Evolutionary conservation across 2,329 filamentous ascomycete genomes (phyloP), one percentile per base, ranked within the genome.

Genomic region (Colletotrichum siamense): DNA sequence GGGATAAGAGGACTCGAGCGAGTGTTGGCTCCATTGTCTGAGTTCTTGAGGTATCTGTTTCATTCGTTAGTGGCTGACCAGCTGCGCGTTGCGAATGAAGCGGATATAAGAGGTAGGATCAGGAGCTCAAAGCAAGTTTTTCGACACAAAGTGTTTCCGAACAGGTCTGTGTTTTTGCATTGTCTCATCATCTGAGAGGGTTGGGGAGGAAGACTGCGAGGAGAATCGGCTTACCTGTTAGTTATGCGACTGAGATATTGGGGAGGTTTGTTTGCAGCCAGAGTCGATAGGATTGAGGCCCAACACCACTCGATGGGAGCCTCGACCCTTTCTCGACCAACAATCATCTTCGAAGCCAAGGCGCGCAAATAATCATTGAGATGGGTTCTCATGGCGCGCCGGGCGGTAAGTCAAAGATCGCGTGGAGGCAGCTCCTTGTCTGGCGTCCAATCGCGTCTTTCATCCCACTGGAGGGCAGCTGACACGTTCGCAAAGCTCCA

Each of bases 101-200:
- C 13, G 12, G 15, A 28, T 16, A 26, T 34, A 52, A 63, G 28
- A 61, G 30, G 49, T 8, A 22, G 22, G 15, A 61, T 77, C 79
- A 80, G 75, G 63, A 78, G 69, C 79, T 76, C 26, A 28, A 79
- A 79, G 70, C 79, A 81, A 79, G 44, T 77, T 79, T 79, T 78
- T 84, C 82, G 78, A 82, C 82, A 83, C 77, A 68, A 72, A 26
- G 57, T 32, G 63, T 83, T 83, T 82, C 81, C 80, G 82, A 83
- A 83, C 82, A 84, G 82, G 82, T 83, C 82, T 82, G 81, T 83
- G 81, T 69, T 80, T 70, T 65, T 81, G 81, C 69, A 69, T 79
- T 49, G 16, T 79, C 76, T 84, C 81, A 82, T 84, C 81, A 82
- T 81, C 73, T 70, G 65, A 66, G 39, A 44, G n/a, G 15, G 15